phyloP scores from a whole-genome alignment of 495 filamentous ascomycete species.

The Trichodelitschia bisporula region DNA sequence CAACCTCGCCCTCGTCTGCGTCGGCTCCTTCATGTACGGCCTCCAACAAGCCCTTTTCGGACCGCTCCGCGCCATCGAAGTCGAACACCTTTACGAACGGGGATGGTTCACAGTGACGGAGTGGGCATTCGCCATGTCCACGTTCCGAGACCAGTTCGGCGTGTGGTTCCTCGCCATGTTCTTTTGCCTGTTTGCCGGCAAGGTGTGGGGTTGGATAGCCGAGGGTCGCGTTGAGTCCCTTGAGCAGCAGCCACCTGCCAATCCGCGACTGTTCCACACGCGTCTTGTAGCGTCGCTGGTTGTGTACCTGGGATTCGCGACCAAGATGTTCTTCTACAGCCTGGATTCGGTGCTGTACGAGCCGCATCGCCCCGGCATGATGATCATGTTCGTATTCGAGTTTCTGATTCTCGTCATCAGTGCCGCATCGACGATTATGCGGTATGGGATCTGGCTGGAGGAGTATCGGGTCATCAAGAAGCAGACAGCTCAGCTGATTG shows the following conservation, averaged over 20 bases:
- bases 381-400: conserved; percentile 99
- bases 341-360: conserved; percentile 59
- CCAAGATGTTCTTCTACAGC: conserved; percentile 54
- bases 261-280: conserved; percentile 70
- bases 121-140: conserved; percentile 96
- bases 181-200: conserved; percentile 67
- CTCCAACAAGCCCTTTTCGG: conserved; percentile 82
- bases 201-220: conserved; percentile 96
- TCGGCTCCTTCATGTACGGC: conserved; percentile 53
- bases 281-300: conserved; percentile 57
- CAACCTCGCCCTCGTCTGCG: conserved; percentile 60
- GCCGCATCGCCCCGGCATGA: conserved; percentile 85
- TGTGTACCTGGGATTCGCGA: conserved; percentile 50
- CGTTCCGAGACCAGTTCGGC: conserved; percentile 85
- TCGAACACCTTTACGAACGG: conserved; percentile 90
- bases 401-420: conserved; percentile 67
- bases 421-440: conserved; percentile 50
- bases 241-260: conserved; percentile 84
- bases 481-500: conserved; percentile 39
- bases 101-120: conserved; percentile 95
- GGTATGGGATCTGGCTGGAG: conserved; percentile 56
- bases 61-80: conserved; percentile 73
- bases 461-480: conserved; percentile 50
- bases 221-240: conserved; percentile 82
- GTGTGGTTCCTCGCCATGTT: conserved; percentile 93